Evolutionary conservation across 140 eudicot species (phyloP).

Genomic region (Stevia rebaudiana): DNA sequence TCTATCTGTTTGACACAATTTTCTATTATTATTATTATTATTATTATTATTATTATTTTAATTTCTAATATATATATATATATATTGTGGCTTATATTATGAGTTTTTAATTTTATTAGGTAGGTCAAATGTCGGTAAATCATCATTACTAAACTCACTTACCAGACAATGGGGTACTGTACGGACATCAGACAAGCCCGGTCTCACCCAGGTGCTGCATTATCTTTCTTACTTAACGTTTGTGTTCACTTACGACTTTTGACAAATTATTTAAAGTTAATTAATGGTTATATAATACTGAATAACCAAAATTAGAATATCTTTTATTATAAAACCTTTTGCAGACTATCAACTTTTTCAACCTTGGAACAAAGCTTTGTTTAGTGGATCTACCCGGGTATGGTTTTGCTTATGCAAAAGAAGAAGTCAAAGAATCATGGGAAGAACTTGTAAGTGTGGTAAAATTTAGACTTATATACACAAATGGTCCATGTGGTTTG

Average conservation of each 20-base stretch:
- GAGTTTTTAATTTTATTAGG: constrained; percentile 49
- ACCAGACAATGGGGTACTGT: constrained; percentile 98
- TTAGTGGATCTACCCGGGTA: constrained; percentile 94
- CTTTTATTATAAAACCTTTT: constrained; percentile 7
- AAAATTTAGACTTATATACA: no score
- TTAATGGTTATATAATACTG: not conserved
- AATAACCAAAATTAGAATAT: not conserved
- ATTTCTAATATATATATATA: not conserved
- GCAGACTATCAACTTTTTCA: constrained; percentile 83
- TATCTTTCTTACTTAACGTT: constrained; percentile 8
- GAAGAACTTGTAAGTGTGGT: constrained; percentile 81
- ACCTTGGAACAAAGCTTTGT: constrained; percentile 76
- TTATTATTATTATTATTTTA: no score
- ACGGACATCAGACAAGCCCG: constrained; percentile 95
- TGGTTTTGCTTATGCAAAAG: constrained; percentile 98
- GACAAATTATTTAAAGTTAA: not conserved
- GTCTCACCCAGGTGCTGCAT: constrained; percentile 81
- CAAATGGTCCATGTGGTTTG: no score
- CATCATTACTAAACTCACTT: constrained; percentile 81
- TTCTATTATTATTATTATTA: no score
- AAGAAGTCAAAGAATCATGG: constrained; percentile 94
- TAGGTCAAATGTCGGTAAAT: constrained; percentile 95
- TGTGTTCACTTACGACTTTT: not conserved
- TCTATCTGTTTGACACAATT: not conserved
- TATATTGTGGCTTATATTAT: constrained; percentile 11